phyloP scores from a whole-genome alignment of 1,284 basidiomycete genomes.

The Cystobasidium sp. region DNA sequence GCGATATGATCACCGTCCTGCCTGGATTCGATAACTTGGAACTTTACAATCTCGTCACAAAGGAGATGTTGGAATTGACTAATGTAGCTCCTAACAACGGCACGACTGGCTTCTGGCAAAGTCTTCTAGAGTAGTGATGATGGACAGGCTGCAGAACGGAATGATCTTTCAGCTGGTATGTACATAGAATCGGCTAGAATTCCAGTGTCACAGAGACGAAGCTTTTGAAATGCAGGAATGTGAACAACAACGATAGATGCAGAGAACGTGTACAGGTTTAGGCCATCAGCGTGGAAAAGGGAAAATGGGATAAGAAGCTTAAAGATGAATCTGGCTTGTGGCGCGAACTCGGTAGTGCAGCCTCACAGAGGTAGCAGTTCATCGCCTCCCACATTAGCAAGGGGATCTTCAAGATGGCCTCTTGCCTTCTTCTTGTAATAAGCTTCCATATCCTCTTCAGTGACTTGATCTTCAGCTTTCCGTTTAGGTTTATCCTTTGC shows the following conservation, averaged over 20 bases:
- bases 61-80: slow-evolving; percentile 5
- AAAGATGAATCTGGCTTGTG: no score
- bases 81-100: slow-evolving; percentile 71
- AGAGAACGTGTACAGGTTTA: no score
- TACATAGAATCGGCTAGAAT: no score
- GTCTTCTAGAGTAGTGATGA: no score
- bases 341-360: no score
- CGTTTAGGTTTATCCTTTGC: slow-evolving; percentile 65
- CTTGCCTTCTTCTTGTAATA: slow-evolving; percentile 71
- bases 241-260: no score
- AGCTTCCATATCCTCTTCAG: slow-evolving; percentile 89
- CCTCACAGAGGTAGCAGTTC: slow-evolving; percentile 54
- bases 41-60: slow-evolving; percentile 75
- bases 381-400: slow-evolving; percentile 79
- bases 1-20: slow-evolving; percentile 65
- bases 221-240: no score
- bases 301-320: no score
- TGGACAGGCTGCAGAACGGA: no score
- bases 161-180: no score
- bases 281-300: no score
- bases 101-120: slow-evolving; percentile 76
- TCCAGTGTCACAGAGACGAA: no score
- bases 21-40: slow-evolving; percentile 79
- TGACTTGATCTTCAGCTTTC: slow-evolving; percentile 64
- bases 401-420: slow-evolving; percentile 74